Evolutionary conservation across 192 early-diverging fungal species (phyloP), one percentile per base, ranked within the genome.

Genomic region (Linnemannia elongata): DNA sequence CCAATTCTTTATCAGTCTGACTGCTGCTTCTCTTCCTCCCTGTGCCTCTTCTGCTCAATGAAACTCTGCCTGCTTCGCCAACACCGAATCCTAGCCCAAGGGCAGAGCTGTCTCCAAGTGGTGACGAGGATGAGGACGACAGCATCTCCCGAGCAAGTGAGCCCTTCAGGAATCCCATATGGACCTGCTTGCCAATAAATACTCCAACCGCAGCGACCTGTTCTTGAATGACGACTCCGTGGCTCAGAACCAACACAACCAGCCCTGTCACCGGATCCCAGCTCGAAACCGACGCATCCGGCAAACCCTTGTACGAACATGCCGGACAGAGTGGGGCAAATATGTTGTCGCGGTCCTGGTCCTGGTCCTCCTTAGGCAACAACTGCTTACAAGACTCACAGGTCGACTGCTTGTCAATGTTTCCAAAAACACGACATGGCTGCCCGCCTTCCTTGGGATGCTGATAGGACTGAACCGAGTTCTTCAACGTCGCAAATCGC

Each of bases 161-260:
- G 1, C 85, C 85, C 35, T 81, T 87, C 63, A 87, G 42, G 33
- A 87, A 87, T 6, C 76, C 85, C 85, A 87, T 87, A 63, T 81
- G 75, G 42, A 87, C 85, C 33, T 87, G 70, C 57, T 87, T 87
- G 18, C 85, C 85, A 33, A 87, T 87, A 75, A 87, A 87, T 1
- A 87, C 85, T 18, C 85, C 85, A 1, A 87, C 85, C 24, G 85
- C 85, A 6, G 85, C 85, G 6, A 78, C 85, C 10, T 44, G 54
- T n/a, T 87, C 85, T 35, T 81, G 77, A 68, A 87, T 60, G 12
- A 81, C 80, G 1, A 69, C 85, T 20, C 85, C 85, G 41, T 87
- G 85, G 52, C 73, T 78, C 52, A 87, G 24, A 36, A 87, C 49
- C 22, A 87, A 73, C 1, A 73, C 54, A 38, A 74, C 54, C 54